Conservation (phyloP, 1,284 basidiomycete genomes). For the Heterobasidion irregulare region DNA sequence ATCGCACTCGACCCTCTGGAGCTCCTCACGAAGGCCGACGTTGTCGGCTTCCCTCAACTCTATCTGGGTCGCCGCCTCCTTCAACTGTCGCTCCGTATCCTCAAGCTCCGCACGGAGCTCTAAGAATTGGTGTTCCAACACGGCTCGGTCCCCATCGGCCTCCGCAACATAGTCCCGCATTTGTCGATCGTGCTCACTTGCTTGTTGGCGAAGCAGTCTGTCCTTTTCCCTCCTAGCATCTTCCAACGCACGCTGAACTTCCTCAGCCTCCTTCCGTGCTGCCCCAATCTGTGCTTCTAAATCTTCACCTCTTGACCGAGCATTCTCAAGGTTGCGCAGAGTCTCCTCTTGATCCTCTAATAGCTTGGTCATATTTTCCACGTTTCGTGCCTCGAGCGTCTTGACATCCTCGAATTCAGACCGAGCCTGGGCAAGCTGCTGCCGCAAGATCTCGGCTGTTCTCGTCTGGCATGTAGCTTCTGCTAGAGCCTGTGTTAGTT, state of each 20-base stretch:
- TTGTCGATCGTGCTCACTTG: slow-evolving; percentile 74
- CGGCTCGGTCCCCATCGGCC: slow-evolving; percentile 85
- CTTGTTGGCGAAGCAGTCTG: slow-evolving; percentile 61
- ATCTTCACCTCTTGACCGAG: slow-evolving; percentile 63
- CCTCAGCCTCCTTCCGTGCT: slow-evolving; percentile 58
- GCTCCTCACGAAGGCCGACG: slow-evolving; percentile 58
- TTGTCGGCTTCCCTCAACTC: slow-evolving; percentile 59
- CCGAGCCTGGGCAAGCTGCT: slow-evolving; percentile 58
- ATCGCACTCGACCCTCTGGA: slow-evolving; percentile 62
- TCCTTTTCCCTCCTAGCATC: slow-evolving; percentile 71
- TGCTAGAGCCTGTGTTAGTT: slow-evolving; percentile 53
- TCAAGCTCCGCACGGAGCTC: slow-evolving; percentile 63
- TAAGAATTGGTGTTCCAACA: slow-evolving; percentile 80
- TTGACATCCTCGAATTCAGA: slow-evolving; percentile 69
- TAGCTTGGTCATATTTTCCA: slow-evolving; percentile 52
- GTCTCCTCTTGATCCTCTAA: slow-evolving; percentile 68
- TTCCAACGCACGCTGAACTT: slow-evolving; percentile 57
- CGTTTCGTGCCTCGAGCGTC: slow-evolving; percentile 57
- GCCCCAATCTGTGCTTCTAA: slow-evolving; percentile 63
- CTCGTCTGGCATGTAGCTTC: slow-evolving; percentile 63
- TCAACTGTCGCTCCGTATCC: slow-evolving; percentile 47
- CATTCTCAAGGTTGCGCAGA: slow-evolving; percentile 65
- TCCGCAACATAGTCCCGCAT: slow-evolving; percentile 86
- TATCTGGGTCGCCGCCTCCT: slow-evolving; percentile 47
- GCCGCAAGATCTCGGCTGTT: slow-evolving; percentile 55